Evolutionary conservation across 179 eudicot genomes (phyloP).

Genomic region (Camellia oleifera): DNA sequence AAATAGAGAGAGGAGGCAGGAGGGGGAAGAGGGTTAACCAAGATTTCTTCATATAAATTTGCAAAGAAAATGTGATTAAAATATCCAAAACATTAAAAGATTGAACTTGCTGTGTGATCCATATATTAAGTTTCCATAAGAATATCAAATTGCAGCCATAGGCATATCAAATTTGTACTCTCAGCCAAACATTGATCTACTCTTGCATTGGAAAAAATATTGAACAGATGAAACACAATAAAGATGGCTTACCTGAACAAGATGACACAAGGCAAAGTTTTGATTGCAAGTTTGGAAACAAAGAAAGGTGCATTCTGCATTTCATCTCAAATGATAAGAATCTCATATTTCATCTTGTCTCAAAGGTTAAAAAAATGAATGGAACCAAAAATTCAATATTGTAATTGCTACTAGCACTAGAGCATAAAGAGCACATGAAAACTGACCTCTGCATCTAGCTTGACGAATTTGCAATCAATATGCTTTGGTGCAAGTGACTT

Average conservation of each 20-base stretch:
- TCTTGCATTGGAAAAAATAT: neutral
- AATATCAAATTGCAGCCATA: neutral
- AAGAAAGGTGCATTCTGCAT: constrained; percentile 98
- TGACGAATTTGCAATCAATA: constrained; percentile 76
- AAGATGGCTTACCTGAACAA: constrained; percentile 65
- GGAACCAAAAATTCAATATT: neutral
- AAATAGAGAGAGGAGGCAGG: no score
- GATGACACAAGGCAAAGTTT: constrained; percentile 88
- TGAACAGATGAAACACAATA: neutral
- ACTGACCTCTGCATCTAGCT: constrained; percentile 93
- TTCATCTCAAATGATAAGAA: constrained; percentile 12
- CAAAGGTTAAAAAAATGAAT: neutral
- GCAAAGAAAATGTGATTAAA: no score
- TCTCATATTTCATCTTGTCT: neutral
- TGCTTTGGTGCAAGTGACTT: constrained; percentile 77
- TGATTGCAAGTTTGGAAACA: constrained; percentile 77
- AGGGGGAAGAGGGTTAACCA: no score
- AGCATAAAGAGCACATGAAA: neutral
- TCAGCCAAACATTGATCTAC: neutral
- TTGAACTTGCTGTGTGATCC: neutral
- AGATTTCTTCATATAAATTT: no score
- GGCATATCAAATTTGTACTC: neutral
- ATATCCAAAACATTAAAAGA: no score
- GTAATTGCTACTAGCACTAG: neutral
- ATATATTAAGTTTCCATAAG: neutral